These are phyloP conservation scores for Alternaria angustiovoidea DNA, from an alignment of 2,329 filamentous ascomycete species.

Conservation along the genomic window DNA sequence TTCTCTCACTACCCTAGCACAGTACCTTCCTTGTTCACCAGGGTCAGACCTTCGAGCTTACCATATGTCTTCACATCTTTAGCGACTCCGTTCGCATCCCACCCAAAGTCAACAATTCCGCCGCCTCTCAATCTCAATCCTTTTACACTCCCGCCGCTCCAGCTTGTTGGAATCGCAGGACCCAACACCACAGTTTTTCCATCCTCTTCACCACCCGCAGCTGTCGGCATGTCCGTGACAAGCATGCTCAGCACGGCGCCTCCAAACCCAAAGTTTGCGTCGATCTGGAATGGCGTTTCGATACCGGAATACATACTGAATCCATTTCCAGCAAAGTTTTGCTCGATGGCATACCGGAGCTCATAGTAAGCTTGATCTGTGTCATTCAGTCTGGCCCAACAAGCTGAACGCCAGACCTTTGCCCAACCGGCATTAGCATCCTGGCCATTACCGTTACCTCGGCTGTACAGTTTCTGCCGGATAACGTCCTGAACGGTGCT, in stretches of 20 bases:
- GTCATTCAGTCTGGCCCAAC: conserved; percentile 64
- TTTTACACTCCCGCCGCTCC: conserved; percentile 56
- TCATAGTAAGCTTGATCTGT: conserved; percentile 60
- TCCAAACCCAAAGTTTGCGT: conserved; percentile 67
- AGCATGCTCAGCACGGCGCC: conserved; percentile 62
- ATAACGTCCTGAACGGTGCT: conserved; percentile 57
- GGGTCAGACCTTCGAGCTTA: neutral
- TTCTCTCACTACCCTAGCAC: neutral
- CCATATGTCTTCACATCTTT: conserved; percentile 13
- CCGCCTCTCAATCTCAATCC: conserved; percentile 58
- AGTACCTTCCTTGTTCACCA: conserved; percentile 25
- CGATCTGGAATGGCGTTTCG: conserved; percentile 64
- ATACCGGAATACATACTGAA: conserved; percentile 61
- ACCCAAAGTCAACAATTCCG: conserved; percentile 54
- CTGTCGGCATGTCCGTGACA: conserved; percentile 57
- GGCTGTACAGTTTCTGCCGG: conserved; percentile 55
- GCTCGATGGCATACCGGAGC: conserved; percentile 58
- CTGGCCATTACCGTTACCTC: conserved; percentile 56
- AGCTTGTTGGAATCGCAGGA: conserved; percentile 57
- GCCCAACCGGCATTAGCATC: conserved; percentile 66
- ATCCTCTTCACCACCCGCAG: conserved; percentile 26
- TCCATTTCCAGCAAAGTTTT: conserved; percentile 61
- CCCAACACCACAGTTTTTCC: conserved; percentile 55
- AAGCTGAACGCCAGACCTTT: conserved; percentile 66
- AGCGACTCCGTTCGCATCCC: conserved; percentile 53